These are phyloP conservation scores for Ceratobasidium sp. DNA, from an alignment of 1,284 basidiomycete species.

Conservation along the genomic window DNA sequence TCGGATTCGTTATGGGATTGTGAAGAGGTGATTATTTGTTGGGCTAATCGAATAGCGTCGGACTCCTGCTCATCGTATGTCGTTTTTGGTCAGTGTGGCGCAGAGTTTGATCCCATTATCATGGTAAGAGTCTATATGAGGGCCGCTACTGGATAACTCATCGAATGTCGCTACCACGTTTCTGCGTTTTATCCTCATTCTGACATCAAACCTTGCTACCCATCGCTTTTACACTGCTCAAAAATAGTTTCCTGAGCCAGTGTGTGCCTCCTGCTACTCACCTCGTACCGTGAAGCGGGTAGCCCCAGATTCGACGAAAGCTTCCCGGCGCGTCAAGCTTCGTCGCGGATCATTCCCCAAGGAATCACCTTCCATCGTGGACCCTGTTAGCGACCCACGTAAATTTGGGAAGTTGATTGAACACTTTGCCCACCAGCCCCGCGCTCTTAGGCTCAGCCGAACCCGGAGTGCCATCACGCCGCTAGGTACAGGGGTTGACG, in stretches of 20 bases:
- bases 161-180: too few relatives aligned
- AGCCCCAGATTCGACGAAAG: neutral
- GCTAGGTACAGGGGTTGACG: neutral
- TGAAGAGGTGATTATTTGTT: neutral
- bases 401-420: neutral
- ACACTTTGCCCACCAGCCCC: conserved; percentile 7
- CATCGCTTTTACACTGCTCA: neutral
- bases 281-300: neutral
- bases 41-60: neutral
- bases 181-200: too few relatives aligned
- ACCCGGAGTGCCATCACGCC: neutral
- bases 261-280: conserved; percentile 13
- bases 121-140: neutral
- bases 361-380: neutral
- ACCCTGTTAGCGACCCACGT: neutral
- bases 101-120: neutral
- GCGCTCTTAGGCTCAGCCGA: neutral
- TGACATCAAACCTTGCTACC: neutral
- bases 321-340: neutral
- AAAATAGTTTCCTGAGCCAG: neutral
- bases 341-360: neutral
- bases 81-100: neutral
- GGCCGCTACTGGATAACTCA: neutral
- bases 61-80: neutral
- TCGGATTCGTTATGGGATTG: conserved; percentile 2